Evolutionary conservation across 2,329 filamentous ascomycete genomes (phyloP), one percentile per base, ranked within the genome.

Genomic region (Beauveria varroae): DNA sequence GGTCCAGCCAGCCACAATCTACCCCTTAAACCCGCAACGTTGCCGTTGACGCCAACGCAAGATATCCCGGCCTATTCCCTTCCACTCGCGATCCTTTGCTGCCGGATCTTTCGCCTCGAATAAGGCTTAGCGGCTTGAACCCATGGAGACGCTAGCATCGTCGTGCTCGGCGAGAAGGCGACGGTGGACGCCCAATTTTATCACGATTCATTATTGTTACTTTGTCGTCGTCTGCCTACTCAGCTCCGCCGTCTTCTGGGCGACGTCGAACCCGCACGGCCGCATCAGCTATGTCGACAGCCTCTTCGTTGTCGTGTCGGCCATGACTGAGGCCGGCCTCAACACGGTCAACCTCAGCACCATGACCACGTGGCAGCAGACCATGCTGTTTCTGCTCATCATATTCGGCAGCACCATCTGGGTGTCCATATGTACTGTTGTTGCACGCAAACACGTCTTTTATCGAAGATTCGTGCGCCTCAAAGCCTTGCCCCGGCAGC

Each of bases 341-440:
- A 90, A 89, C 67, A 88, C 86, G 1, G 81, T 86, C 65, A 84
- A 87, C 68, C 73, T 90, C 26, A 86, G 82, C 60, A 75, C 78
- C 30, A 68, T 90, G 67, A 89, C 85, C 44, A 86, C 82, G 0
- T 87, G 86, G 68, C 88, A 91, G 70, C 88, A 91, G 70, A 74
- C 83, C 30, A 72, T 88, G 44, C 76, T 91, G 10, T 88, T 86
- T 66, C 62, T 86, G 3, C 75, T 89, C 47, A 86, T 90, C 63
- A 76, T 90, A 51, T 69, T 88, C 7, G 88, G 88, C 1, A 86
- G 85, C 60, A 78, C 83, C 14, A 83, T 90, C n/a, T 84, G 86
- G 68, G 84, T 90, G 2, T 87, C 83, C 1, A 81, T 83, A 40
- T 84, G 82, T 64, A 87, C 88, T 3, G 80, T 90, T 3, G 72